Evolutionary conservation across 176 grass and related monocot species (phyloP).

Genomic region (Canna indica): DNA sequence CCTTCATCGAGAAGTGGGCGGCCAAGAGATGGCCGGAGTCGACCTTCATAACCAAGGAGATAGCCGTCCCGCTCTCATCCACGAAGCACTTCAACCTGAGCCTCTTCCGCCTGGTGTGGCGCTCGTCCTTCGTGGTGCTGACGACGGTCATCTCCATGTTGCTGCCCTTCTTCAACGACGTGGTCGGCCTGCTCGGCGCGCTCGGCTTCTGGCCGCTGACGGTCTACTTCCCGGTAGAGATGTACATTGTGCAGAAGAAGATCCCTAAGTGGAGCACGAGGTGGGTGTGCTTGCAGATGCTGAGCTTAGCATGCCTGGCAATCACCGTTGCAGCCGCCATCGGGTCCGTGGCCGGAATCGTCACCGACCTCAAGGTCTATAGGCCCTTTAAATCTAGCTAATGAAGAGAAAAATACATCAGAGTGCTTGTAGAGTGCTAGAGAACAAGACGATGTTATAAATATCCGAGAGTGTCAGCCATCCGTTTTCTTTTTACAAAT

Average conservation of each 20-base stretch:
- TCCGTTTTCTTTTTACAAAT: too few relatives aligned
- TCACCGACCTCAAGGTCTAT: conserved; percentile 54
- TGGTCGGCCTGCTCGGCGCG: conserved; percentile 70
- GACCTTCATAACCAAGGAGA: conserved; percentile 37
- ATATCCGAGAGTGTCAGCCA: too few relatives aligned
- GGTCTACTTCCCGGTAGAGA: conserved; percentile 88
- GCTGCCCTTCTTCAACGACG: conserved; percentile 79
- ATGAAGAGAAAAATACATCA: too few relatives aligned
- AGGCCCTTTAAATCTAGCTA: conserved; percentile 33
- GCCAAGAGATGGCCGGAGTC: conserved; percentile 44
- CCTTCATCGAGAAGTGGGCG: conserved; percentile 62
- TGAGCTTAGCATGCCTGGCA: conserved; percentile 31
- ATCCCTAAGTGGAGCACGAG: conserved; percentile 22
- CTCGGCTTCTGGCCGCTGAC: conserved; percentile 90
- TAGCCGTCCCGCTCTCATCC: conserved; percentile 8
- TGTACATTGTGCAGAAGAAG: conserved; percentile 63
- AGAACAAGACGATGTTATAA: too few relatives aligned
- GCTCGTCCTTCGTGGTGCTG: conserved; percentile 55
- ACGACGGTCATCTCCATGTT: conserved; percentile 66
- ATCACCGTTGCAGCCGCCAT: conserved; percentile 43
- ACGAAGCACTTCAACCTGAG: conserved; percentile 18
- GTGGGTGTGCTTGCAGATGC: conserved; percentile 18
- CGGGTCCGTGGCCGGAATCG: conserved; percentile 58
- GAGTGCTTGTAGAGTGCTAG: too few relatives aligned
- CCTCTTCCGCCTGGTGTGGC: conserved; percentile 42